These are phyloP conservation scores for Penicillium pulvis DNA, from an alignment of 495 filamentous ascomycete species.

Conservation along the genomic window DNA sequence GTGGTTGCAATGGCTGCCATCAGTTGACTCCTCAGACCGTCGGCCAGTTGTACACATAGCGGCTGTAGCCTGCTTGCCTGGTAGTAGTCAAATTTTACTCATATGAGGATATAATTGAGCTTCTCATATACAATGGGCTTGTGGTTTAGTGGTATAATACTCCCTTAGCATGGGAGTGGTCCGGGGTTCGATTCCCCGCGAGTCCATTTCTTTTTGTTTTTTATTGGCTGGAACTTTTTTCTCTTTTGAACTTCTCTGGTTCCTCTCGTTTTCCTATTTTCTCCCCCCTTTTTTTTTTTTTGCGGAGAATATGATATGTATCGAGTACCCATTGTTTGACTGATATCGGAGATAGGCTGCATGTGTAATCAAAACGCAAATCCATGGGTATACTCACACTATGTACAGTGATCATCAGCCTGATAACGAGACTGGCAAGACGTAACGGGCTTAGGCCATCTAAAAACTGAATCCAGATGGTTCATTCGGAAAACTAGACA, in stretches of 20 bases:
- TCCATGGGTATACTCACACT: neutral
- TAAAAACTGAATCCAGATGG: constrained; percentile 24
- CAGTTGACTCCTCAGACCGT: too few relatives aligned
- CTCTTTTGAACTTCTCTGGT: neutral
- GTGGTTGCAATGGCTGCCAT: too few relatives aligned
- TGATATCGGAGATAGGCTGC: neutral
- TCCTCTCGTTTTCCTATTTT: too few relatives aligned
- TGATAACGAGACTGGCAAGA: neutral
- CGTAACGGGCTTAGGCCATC: neutral
- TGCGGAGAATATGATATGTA: too few relatives aligned
- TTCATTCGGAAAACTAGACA: constrained; percentile 30
- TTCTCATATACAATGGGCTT: constrained; percentile 30
- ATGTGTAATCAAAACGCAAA: neutral
- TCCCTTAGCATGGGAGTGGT: constrained; percentile 55
- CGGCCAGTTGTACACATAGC: too few relatives aligned
- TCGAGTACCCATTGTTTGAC: too few relatives aligned
- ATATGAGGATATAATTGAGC: neutral
- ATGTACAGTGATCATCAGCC: neutral
- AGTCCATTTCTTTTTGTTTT: constrained; percentile 36
- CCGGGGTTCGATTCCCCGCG: constrained; percentile 62
- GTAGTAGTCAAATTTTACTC: too few relatives aligned
- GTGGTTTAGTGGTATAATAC: constrained; percentile 52
- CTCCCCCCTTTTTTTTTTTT: neutral
- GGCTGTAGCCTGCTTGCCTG: too few relatives aligned
- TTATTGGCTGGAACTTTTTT: neutral